Evolutionary conservation across 2,329 filamentous ascomycete genomes (phyloP).

Genomic region (Aspergillus costaricaensis): DNA sequence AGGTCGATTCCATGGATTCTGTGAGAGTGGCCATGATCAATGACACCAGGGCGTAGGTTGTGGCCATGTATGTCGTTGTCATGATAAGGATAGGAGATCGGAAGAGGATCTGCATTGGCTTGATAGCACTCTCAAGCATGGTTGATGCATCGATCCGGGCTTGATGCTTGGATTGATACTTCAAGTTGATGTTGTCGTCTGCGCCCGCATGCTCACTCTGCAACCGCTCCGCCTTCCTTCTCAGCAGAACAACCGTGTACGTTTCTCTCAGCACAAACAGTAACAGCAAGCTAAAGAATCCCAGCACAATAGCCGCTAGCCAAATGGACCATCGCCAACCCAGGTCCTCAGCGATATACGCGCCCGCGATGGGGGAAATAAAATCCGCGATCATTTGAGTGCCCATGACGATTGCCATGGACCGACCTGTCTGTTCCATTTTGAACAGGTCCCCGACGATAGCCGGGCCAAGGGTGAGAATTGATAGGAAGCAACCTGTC

Average conservation of each 20-base stretch:
- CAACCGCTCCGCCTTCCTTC: neutral
- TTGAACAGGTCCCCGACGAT: neutral
- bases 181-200: neutral
- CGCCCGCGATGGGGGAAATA: neutral
- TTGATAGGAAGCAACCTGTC: neutral
- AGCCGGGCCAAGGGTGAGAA: neutral
- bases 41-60: neutral
- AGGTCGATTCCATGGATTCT: conserved; percentile 2
- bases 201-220: neutral
- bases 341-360: neutral
- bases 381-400: neutral
- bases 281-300: neutral
- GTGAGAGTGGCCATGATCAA: neutral
- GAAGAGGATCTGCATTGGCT: neutral
- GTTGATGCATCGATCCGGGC: neutral
- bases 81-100: neutral
- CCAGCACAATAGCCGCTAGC: neutral
- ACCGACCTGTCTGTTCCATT: neutral
- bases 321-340: conserved; percentile 1
- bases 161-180: neutral
- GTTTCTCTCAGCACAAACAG: neutral
- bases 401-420: neutral
- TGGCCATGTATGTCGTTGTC: neutral
- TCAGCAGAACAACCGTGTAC: neutral
- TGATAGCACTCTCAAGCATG: neutral